A percentile compares a stretch with the other conserved stretches of the same genome.
These are phyloP conservation scores for Silene vulgaris DNA, from an alignment of 179 eudicot genomes.

Conservation along the genomic window DNA sequence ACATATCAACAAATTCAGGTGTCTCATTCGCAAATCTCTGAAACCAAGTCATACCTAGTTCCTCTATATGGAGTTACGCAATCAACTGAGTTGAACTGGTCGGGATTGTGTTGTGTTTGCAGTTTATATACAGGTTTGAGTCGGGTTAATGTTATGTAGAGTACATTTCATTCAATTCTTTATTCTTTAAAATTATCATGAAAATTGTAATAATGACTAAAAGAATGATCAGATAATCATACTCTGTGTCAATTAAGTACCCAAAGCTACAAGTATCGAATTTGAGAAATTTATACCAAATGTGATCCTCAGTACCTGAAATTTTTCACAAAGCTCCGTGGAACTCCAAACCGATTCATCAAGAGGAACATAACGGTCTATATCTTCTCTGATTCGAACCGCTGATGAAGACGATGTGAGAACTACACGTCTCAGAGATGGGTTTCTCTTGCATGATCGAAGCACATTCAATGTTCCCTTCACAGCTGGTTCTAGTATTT, in stretches of 20 bases:
- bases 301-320: constrained; percentile 35
- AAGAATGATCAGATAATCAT: background rate
- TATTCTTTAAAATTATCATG: too few species aligned
- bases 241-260: background rate
- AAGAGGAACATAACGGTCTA: constrained; percentile 49
- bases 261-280: background rate
- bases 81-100: too few species aligned
- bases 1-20: background rate
- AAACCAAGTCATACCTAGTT: too few species aligned
- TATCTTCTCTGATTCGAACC: constrained; percentile 54
- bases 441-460: constrained; percentile 79
- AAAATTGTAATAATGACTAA: too few species aligned
- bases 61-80: too few species aligned
- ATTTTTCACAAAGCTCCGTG: constrained; percentile 57
- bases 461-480: constrained; percentile 83
- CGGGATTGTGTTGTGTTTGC: too few species aligned
- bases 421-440: constrained; percentile 70
- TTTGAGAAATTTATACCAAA: background rate
- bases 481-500: constrained; percentile 72
- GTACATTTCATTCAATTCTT: background rate
- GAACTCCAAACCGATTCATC: constrained; percentile 91
- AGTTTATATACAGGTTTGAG: too few species aligned
- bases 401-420: constrained; percentile 93
- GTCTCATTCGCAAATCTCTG: background rate
- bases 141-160: background rate